phyloP scores from a whole-genome alignment of 2,329 filamentous ascomycete species.

The Purpureocillium lavendulum region DNA sequence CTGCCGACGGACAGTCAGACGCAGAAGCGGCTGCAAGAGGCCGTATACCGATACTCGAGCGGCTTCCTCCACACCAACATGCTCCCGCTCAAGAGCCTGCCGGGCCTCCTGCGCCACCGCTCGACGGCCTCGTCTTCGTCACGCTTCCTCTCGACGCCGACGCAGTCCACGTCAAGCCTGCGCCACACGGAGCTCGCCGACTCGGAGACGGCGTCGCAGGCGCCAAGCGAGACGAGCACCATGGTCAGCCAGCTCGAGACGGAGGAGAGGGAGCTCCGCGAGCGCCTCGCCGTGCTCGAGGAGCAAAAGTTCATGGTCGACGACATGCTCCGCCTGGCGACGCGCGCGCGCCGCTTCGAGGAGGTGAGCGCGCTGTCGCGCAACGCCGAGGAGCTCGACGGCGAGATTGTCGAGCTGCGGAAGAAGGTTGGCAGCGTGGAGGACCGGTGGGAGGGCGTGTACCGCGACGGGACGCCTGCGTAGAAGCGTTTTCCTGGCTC shows the following conservation, averaged over 20 bases:
- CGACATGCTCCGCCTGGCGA: conserved; percentile 74
- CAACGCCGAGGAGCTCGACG: conserved; percentile 74
- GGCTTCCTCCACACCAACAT: conserved; percentile 83
- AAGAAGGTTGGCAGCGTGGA: conserved; percentile 61
- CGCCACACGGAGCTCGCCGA: conserved; percentile 39
- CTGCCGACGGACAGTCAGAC: conserved; percentile 64
- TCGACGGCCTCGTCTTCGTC: conserved; percentile 20
- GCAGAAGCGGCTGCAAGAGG: conserved; percentile 68
- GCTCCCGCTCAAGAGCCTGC: conserved; percentile 73
- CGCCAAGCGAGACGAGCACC: conserved; percentile 42
- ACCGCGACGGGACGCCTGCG: conserved; percentile 21
- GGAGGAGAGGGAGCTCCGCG: conserved; percentile 75
- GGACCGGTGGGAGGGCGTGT: conserved; percentile 45
- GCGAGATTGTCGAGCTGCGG: conserved; percentile 63
- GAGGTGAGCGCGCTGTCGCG: conserved; percentile 72
- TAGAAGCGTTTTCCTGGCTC: conserved; percentile 3
- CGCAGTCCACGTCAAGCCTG: conserved; percentile 26
- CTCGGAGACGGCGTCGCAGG: conserved; percentile 36
- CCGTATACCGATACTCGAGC: conserved; percentile 74
- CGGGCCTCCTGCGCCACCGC: conserved; percentile 49
- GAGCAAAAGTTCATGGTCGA: conserved; percentile 87
- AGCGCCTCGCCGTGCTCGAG: conserved; percentile 75
- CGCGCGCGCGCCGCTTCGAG: conserved; percentile 71
- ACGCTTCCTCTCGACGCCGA: conserved; percentile 24
- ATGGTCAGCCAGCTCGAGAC: conserved; percentile 57